These are phyloP conservation scores for Ophiorrhiza pumila DNA, from an alignment of 257 asterid genomes.

Conservation along the genomic window DNA sequence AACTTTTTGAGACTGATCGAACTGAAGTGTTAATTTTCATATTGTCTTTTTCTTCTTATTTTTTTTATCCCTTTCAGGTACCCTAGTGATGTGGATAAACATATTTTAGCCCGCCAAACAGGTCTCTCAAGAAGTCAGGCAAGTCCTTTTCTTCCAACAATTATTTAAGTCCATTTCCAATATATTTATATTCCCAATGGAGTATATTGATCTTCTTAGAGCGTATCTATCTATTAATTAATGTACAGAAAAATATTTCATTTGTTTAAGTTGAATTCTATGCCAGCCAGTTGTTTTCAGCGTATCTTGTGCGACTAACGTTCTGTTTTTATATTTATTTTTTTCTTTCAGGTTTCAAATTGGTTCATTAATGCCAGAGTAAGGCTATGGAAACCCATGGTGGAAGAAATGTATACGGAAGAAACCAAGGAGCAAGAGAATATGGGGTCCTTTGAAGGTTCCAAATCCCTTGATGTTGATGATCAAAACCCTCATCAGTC, in stretches of 20 bases:
- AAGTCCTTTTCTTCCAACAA: slow-evolving; percentile 35
- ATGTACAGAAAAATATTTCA: slow-evolving; percentile 8
- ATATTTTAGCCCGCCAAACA: slow-evolving; percentile 91
- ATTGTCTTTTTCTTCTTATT: neutral
- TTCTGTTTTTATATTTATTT: neutral
- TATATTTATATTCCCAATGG: slow-evolving; percentile 28
- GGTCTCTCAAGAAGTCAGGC: slow-evolving; percentile 99
- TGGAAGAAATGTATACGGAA: slow-evolving; percentile 89
- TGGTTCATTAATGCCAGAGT: slow-evolving; percentile 97
- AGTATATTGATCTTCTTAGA: slow-evolving; percentile 30
- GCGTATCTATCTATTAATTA: slow-evolving; percentile 16
- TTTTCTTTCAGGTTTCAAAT: slow-evolving; percentile 63
- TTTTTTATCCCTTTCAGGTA: slow-evolving; percentile 58
- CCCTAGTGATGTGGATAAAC: slow-evolving; percentile 98
- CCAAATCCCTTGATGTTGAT: slow-evolving; percentile 24
- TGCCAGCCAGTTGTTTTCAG: slow-evolving; percentile 17
- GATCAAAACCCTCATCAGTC: slow-evolving; percentile 19
- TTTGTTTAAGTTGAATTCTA: neutral
- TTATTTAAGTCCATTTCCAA: slow-evolving; percentile 20
- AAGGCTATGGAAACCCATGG: slow-evolving; percentile 99
- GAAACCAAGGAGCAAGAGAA: slow-evolving; percentile 62
- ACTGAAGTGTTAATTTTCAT: neutral
- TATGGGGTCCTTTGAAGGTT: slow-evolving; percentile 18
- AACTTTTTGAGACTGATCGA: neutral
- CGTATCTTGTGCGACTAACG: slow-evolving; percentile 19